phyloP scores from a whole-genome alignment of 2,329 filamentous ascomycete species.

The Colletotrichum chlorophyti region DNA sequence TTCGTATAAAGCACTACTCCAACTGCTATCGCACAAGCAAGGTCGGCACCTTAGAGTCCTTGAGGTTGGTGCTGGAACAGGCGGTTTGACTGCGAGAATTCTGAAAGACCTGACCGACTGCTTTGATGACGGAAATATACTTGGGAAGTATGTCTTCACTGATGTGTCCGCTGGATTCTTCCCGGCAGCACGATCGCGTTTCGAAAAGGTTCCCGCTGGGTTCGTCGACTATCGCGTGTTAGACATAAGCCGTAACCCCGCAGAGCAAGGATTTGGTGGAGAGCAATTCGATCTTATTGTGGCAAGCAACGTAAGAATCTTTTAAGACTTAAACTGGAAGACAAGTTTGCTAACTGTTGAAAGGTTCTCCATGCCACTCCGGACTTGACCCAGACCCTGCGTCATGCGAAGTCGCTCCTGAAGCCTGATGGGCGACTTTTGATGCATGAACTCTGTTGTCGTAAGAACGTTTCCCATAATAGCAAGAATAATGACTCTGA shows the following conservation, averaged over 20 bases:
- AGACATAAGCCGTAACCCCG: constrained; percentile 35
- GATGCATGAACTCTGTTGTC: constrained; percentile 3
- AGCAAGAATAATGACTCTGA: neutral
- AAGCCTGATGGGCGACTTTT: constrained; percentile 4
- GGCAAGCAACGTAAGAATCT: constrained; percentile 34
- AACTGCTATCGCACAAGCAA: neutral
- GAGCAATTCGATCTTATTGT: constrained; percentile 46
- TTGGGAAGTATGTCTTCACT: constrained; percentile 33
- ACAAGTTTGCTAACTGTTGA: neutral
- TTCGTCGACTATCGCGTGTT: constrained; percentile 22
- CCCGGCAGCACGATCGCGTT: constrained; percentile 21
- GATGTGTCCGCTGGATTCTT: constrained; percentile 34
- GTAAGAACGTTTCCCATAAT: neutral
- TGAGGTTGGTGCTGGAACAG: constrained; percentile 24
- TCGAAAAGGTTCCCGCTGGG: neutral
- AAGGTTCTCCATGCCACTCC: constrained; percentile 17
- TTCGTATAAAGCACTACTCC: neutral
- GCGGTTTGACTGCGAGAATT: constrained; percentile 11
- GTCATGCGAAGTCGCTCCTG: neutral
- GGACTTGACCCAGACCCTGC: constrained; percentile 1
- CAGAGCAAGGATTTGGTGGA: constrained; percentile 39
- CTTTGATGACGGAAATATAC: constrained; percentile 20
- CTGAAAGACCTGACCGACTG: constrained; percentile 1
- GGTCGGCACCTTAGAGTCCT: constrained; percentile 42
- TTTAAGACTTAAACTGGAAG: neutral